These are phyloP conservation scores for Zygosaccharomyces lentus DNA, from an alignment of 805 yeast genomes.

Conservation along the genomic window DNA sequence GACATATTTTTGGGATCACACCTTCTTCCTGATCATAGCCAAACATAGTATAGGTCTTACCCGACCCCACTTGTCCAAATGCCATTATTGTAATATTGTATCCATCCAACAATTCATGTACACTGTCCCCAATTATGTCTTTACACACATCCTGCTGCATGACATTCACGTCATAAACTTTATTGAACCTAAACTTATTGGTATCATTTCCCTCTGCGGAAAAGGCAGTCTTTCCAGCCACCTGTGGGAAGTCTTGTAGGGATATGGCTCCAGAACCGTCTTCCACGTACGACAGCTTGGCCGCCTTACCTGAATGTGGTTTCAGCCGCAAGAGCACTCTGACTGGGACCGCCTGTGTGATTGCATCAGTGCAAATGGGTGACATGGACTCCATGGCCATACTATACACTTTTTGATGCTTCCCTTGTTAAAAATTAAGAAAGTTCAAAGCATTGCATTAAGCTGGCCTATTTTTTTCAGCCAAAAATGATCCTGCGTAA, in stretches of 20 bases:
- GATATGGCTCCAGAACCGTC: conserved; percentile 7
- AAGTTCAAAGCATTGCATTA: not conserved
- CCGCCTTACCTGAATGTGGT: conserved; percentile 2
- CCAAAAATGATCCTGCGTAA: not conserved
- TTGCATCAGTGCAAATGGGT: not conserved
- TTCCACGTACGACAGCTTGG: conserved; percentile 9
- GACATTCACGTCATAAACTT: conserved; percentile 42
- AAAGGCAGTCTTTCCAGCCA: not conserved
- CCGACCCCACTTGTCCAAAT: conserved; percentile 77
- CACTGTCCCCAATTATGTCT: conserved; percentile 3
- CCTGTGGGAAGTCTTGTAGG: conserved; percentile 3
- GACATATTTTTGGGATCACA: conserved; percentile 66
- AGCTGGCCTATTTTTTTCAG: not conserved
- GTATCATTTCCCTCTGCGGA: conserved; percentile 4
- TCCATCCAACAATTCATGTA: conserved; percentile 40
- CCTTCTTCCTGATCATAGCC: conserved; percentile 56
- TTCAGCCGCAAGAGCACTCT: conserved; percentile 11
- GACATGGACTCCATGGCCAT: not conserved
- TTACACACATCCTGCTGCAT: conserved; percentile 1
- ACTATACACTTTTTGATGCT: not conserved
- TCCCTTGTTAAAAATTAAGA: not conserved
- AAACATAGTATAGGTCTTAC: conserved; percentile 74
- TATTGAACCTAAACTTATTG: conserved; percentile 48
- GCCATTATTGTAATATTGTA: conserved; percentile 74
- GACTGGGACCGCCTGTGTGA: not conserved